A percentile compares a stretch with the other conserved stretches of the same genome.
Evolutionary conservation across 768 basidiomycete species (phyloP).

Genomic region (Podaxis pistillaris): DNA sequence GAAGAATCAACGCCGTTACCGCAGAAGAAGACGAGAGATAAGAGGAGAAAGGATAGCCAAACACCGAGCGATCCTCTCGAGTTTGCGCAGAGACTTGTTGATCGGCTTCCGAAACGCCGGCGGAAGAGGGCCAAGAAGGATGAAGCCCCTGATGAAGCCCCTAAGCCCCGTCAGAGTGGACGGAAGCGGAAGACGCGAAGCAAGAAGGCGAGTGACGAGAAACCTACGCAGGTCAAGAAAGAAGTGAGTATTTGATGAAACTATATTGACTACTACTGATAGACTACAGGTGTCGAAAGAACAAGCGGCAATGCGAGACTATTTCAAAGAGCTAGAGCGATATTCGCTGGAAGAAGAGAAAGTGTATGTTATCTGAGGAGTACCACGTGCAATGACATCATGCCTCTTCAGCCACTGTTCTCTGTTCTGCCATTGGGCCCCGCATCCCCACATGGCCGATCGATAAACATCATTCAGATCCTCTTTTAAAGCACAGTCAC

Average conservation of each 20-base stretch:
- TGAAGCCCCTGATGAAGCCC: constrained; percentile 9
- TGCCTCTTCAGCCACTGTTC: neutral
- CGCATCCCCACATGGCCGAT: constrained; percentile 11
- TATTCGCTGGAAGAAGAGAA: constrained; percentile 58
- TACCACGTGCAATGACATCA: constrained; percentile 16
- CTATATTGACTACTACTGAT: neutral
- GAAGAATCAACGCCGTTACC: neutral
- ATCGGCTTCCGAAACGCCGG: constrained; percentile 13
- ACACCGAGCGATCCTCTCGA: constrained; percentile 11
- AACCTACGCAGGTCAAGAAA: constrained; percentile 10
- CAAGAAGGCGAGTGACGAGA: constrained; percentile 3
- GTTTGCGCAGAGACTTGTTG: constrained; percentile 10
- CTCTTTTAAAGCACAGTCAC: constrained; percentile 7
- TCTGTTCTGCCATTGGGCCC: neutral
- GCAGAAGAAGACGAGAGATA: neutral
- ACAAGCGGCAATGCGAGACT: constrained; percentile 50
- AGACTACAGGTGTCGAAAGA: constrained; percentile 42
- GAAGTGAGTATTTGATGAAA: constrained; percentile 17
- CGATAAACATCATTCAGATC: constrained; percentile 11
- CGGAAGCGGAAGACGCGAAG: constrained; percentile 11
- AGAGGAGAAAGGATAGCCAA: constrained; percentile 11
- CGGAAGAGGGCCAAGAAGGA: constrained; percentile 17
- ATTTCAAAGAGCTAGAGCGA: constrained; percentile 49
- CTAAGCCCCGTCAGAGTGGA: constrained; percentile 15
- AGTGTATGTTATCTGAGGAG: constrained; percentile 53